A percentile compares a stretch with the other conserved stretches of the same genome.
These are phyloP conservation scores for Populus hybrid DNA, from an alignment of 441 rosid genomes.

Conservation along the genomic window DNA sequence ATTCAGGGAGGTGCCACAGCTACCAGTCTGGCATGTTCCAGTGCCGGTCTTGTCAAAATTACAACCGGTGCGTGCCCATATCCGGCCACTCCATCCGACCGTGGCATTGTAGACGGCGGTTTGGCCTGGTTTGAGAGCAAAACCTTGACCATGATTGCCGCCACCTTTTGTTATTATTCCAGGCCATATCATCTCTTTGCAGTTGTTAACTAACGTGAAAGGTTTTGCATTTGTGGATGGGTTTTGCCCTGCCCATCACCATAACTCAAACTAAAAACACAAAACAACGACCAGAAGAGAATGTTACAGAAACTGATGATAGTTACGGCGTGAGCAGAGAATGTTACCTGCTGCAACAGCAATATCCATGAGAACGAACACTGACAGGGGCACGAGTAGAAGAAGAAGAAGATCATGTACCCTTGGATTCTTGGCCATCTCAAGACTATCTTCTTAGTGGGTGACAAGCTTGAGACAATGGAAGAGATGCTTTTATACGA, in stretches of 20 bases:
- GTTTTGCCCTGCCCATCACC: slow-evolving; percentile 20
- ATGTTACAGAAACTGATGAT: no score
- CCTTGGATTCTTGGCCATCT: slow-evolving; percentile 27
- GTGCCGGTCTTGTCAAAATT: slow-evolving; percentile 31
- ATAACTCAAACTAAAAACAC: neutral
- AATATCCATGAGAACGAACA: slow-evolving; percentile 19
- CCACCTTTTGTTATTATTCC: slow-evolving; percentile 34
- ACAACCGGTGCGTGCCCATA: slow-evolving; percentile 68
- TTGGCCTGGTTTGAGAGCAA: slow-evolving; percentile 35
- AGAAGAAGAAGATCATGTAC: neutral
- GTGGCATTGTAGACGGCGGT: slow-evolving; percentile 32
- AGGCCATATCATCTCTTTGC: slow-evolving; percentile 67
- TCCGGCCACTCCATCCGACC: slow-evolving; percentile 54
- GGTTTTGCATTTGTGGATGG: slow-evolving; percentile 31
- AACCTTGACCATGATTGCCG: slow-evolving; percentile 29
- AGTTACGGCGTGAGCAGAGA: neutral
- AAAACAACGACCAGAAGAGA: no score
- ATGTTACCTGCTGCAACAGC: slow-evolving; percentile 37
- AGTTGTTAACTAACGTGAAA: slow-evolving; percentile 46
- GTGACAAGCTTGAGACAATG: neutral
- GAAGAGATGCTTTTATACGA: neutral
- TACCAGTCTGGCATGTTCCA: slow-evolving; percentile 50
- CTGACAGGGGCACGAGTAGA: neutral
- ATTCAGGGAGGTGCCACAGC: slow-evolving; percentile 44
- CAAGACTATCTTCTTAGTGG: neutral